Base-by-base conservation (phyloP, 1,284 basidiomycete genomes). In the Marasmius tenuissimus region DNA sequence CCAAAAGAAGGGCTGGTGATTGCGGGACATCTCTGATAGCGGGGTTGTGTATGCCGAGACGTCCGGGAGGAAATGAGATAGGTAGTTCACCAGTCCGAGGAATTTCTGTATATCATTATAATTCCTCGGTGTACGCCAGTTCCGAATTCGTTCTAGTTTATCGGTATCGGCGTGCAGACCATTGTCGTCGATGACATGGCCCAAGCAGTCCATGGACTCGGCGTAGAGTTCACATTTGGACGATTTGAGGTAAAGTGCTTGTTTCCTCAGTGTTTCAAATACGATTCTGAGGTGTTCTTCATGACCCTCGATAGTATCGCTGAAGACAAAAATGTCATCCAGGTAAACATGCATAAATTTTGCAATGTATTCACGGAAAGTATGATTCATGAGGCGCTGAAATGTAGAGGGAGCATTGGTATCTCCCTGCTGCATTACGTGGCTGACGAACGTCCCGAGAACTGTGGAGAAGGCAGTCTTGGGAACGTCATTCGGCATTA, bases 301-400 rank as follows among this genome's bases (percentile, higher is more conserved):
- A 60, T 80, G n/a, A n/a, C n/a, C n/a, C 73, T 0, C 80, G 59
- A 56, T 79, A 79, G 0, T 76, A 67, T 33, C 71, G 65, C 1
- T 73, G n/a, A n/a, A n/a, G n/a, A n/a, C n/a, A n/a, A n/a, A n/a
- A n/a, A n/a, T n/a, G n/a, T n/a, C n/a, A n/a, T n/a, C n/a, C n/a
- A n/a, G n/a, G n/a, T n/a, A n/a, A n/a, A n/a, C n/a, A n/a, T n/a
- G n/a, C n/a, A n/a, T 57, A 53, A 66, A 72, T n/a, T 57, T 50
- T 11, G 69, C 70, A n/a, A 75, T 68, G 2, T 63, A 54, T 34
- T 71, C 68, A 27, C 60, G 61, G n/a, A 37, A 76, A 72, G 73
- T 67, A n/a, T 63, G 34, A 20, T 63, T 68, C 55, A 68, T 68
- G 2, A 72, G 57, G 0, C 65, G 40, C 40, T 71, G 68, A 49